Base-by-base conservation (phyloP, 805 yeast genomes). In the Ogataea neopini region DNA sequence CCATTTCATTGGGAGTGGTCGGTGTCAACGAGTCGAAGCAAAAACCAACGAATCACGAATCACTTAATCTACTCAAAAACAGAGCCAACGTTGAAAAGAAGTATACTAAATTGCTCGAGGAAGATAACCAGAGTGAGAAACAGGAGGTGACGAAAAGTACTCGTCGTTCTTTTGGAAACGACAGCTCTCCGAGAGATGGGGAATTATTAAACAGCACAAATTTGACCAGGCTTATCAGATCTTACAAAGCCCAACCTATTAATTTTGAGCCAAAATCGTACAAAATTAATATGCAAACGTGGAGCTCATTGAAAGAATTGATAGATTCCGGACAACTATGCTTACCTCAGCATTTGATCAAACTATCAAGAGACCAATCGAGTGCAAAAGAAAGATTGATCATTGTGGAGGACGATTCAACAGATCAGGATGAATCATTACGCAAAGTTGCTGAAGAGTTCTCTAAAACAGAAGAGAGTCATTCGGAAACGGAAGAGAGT, bases 321-420 rank as follows among this genome's bases (percentile, higher is more conserved):
- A 45, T 62, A n/a, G 58, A 57, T 23, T 38, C 49, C 1, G 58
- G 58, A 6, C 35, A 48, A 11, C 32, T 63, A 6, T 40, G 44
- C 13, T 39, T 62, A 40, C 68, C 68, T 11, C 52, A 58, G 7
- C 53, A 54, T 39, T 56, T 54, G 23, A 58, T 63, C 33, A 47
- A 36, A 51, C 58, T 40, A 30, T 50, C 25, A 7, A 40, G 38
- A 18, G 33, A 37, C 13, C 42, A 39, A 11, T 10, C 32, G 4
- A 47, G 34, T 18, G 3, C 36, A 17, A 58, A 56, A 19, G 65
- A 62, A 32, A 53, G 57, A 32, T 51, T 62, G n/a, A 47, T 59
- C 6, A 50, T 60, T 23, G 61, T 60, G 11, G 54, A 50, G 11
- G 56, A 59, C 36, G 55, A 58, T 51, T 47, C 51, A 1, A 30